Conservation (phyloP, 306 rosid genomes). For the Dryas drummondii region DNA sequence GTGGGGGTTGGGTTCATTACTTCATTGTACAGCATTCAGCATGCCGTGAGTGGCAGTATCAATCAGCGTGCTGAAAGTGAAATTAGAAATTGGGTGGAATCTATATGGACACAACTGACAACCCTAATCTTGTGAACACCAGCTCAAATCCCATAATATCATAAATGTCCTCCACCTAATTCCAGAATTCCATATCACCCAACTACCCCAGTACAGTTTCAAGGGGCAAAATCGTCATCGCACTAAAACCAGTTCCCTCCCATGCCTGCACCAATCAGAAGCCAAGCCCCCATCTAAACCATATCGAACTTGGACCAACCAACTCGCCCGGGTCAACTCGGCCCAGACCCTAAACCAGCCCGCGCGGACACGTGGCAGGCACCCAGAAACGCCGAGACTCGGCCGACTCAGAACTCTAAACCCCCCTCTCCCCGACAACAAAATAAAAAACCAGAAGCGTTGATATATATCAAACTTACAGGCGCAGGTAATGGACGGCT, state of each 20-base stretch:
- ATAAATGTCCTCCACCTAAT: background rate
- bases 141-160: background rate
- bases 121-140: background rate
- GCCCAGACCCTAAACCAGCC: slow-evolving; percentile 22
- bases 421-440: no score
- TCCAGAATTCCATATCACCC: no score
- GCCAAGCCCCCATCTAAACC: background rate
- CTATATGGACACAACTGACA: background rate
- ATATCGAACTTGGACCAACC: background rate
- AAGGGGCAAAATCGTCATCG: background rate
- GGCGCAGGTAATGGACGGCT: slow-evolving; percentile 50
- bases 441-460: no score
- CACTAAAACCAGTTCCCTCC: background rate
- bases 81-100: background rate
- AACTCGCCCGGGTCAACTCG: slow-evolving; percentile 33
- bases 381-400: background rate
- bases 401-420: slow-evolving; percentile 17
- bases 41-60: background rate
- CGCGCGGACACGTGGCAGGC: slow-evolving; percentile 3
- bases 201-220: background rate
- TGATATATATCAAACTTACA: slow-evolving; percentile 47
- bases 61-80: background rate
- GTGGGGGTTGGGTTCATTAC: background rate
- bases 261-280: slow-evolving; percentile 7
- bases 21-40: background rate